Percentiles rank a stretch among this genome's conserved stretches.
phyloP scores from a whole-genome alignment of 176 grass and related monocot genomes.

The Carex cristatella region DNA sequence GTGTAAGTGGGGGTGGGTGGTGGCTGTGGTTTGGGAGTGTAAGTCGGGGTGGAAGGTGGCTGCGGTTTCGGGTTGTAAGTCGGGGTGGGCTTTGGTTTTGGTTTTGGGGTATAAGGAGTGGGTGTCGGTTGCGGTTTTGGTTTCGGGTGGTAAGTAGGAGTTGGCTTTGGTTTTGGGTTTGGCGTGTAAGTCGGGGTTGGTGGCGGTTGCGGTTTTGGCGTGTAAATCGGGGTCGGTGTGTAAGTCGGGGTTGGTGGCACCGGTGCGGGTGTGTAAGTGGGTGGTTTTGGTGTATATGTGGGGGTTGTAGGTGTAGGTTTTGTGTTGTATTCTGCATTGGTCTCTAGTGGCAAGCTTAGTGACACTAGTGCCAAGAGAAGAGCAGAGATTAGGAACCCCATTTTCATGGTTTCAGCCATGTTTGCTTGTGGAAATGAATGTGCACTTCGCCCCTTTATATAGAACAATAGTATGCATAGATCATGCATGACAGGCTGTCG shows the following conservation, averaged over 20 bases:
- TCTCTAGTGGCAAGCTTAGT: conserved; percentile 43
- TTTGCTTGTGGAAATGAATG: not conserved
- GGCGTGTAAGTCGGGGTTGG: not conserved
- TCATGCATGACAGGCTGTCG: not conserved
- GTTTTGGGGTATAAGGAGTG: not conserved
- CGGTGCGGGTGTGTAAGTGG: conserved; percentile 19
- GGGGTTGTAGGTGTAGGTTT: conserved; percentile 15
- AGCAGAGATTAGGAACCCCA: conserved; percentile 21
- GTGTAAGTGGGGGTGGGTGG: not conserved
- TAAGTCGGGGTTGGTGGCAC: conserved; percentile 16
- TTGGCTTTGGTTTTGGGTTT: not conserved
- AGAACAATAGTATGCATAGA: not conserved
- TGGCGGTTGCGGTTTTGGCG: conserved; percentile 1
- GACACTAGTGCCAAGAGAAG: conserved; percentile 50
- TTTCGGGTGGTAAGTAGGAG: not conserved
- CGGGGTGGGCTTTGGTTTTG: not conserved
- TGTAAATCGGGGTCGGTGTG: not conserved
- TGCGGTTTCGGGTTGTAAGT: not conserved
- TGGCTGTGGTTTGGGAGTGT: conserved; percentile 5
- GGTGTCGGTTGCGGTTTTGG: not conserved
- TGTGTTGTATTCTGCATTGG: conserved; percentile 31
- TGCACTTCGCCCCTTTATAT: conserved; percentile 8
- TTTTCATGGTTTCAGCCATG: conserved; percentile 13
- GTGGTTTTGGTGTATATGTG: conserved; percentile 11
- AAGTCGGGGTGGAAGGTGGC: not conserved